Conservation (phyloP, 495 filamentous ascomycete genomes). For the Choiromyces venosus region DNA sequence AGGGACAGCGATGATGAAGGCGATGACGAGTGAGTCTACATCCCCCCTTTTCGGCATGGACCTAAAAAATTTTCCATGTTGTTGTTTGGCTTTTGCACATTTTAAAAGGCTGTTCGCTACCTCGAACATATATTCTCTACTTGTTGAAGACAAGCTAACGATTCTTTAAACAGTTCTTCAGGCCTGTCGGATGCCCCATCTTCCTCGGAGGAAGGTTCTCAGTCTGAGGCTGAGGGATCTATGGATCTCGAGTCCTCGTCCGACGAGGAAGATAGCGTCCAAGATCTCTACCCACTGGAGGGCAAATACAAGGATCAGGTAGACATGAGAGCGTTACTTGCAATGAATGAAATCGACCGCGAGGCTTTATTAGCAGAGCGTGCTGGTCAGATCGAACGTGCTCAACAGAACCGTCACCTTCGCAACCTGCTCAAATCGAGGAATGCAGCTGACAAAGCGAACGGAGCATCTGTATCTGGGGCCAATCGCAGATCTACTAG, state of each 20-base stretch:
- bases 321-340: slow-evolving; percentile 78
- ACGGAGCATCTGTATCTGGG: slow-evolving; percentile 44
- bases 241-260: slow-evolving; percentile 49
- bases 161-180: slow-evolving; percentile 60
- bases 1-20: slow-evolving; percentile 26
- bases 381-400: slow-evolving; percentile 69
- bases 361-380: slow-evolving; percentile 87
- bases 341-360: slow-evolving; percentile 80
- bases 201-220: slow-evolving; percentile 84
- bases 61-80: not conserved
- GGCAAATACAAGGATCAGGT: slow-evolving; percentile 72
- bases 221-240: slow-evolving; percentile 63
- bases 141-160: slow-evolving; percentile 36
- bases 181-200: slow-evolving; percentile 66
- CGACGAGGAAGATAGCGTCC: slow-evolving; percentile 51
- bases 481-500: slow-evolving; percentile 30
- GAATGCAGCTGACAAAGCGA: slow-evolving; percentile 54
- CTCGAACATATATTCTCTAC: not conserved
- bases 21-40: slow-evolving; percentile 25
- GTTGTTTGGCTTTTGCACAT: not conserved
- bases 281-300: slow-evolving; percentile 78
- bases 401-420: slow-evolving; percentile 77
- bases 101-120: not conserved
- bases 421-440: slow-evolving; percentile 68
- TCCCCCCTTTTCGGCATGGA: not conserved